A percentile compares a stretch with the other conserved stretches of the same genome.
phyloP scores from a whole-genome alignment of 495 filamentous ascomycete genomes.

The Talaromyces liani region DNA sequence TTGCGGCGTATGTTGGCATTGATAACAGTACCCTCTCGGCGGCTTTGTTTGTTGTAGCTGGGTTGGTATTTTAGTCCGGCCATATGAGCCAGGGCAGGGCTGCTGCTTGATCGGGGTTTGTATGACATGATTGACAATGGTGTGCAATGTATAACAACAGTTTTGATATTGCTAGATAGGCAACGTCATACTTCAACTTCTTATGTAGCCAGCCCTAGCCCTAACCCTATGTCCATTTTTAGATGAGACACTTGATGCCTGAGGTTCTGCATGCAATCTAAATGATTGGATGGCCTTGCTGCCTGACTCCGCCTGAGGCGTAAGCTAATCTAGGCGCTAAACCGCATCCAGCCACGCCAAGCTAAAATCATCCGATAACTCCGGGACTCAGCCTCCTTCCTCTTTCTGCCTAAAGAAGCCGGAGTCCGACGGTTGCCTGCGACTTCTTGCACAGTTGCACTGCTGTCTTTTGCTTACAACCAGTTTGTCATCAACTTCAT shows the following conservation, averaged over 20 bases:
- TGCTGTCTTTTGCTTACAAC: not conserved
- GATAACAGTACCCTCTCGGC: no score
- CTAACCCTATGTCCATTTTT: slow-evolving; percentile 18
- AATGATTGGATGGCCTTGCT: not conserved
- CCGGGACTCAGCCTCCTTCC: not conserved
- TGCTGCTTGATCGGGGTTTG: no score
- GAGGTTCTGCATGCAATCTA: not conserved
- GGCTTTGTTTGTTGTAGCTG: no score
- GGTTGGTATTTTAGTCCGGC: no score
- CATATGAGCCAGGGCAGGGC: no score
- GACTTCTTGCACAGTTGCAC: not conserved
- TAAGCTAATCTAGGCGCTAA: not conserved
- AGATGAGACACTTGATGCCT: slow-evolving; percentile 4
- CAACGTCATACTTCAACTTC: no score
- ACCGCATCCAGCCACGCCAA: not conserved
- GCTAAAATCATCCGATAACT: not conserved
- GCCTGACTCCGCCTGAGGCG: not conserved
- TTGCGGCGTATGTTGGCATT: no score
- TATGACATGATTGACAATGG: no score
- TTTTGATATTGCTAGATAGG: no score
- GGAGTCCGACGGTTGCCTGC: not conserved
- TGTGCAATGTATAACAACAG: no score
- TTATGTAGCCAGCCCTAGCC: no score
- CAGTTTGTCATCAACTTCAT: not conserved
- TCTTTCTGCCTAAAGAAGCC: not conserved